Base-by-base conservation (phyloP, 257 asterid species). In the Mentha longifolia region DNA sequence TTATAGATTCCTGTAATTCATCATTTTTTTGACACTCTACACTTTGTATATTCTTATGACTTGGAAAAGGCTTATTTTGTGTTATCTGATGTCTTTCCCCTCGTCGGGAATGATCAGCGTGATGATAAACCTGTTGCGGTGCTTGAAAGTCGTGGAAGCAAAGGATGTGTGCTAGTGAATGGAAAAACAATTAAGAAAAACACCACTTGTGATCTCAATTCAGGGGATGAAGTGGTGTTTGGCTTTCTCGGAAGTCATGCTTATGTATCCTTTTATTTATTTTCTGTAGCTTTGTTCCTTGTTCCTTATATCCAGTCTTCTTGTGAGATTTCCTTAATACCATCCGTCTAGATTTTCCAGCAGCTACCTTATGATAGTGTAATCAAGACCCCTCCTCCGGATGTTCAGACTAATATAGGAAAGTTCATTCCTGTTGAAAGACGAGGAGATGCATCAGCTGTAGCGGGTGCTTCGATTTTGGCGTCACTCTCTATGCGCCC, bases 151-250 rank as follows among this genome's bases (percentile, higher is more conserved):
- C 83, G 82, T 61, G 96, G 93, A 52, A 81, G 82, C 88, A 88
- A 87, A 80, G 96, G 96, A 67, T 79, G 82, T 71, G 92, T 92
- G 78, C 89, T 79, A 72, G 93, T 92, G 43, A 92, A 92, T 78
- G 95, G 96, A 45, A 88, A 86, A 87, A 62, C 86, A 60, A 77
- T 92, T n/a, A 81, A 80, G 89, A 89, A 73, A 72, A 88, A 76
- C 66, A 70, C 84, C 17, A 78, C 35, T 42, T 78, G 83, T 67
- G 81, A 81, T 58, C 96, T 92, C 70, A 80, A 74, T 66, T 92
- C 98, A n/a, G 98, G 98, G 68, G 98, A 92, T 77, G 98, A 86
- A 74, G 74, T 92, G 84, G 84, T 82, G 61, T 92, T 92, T 61
- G 98, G 98, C 56, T 72, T 77, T 77, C 84, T 62, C 20, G 95